phyloP scores from a whole-genome alignment of 768 basidiomycete genomes.

The Termitomyces sp. region DNA sequence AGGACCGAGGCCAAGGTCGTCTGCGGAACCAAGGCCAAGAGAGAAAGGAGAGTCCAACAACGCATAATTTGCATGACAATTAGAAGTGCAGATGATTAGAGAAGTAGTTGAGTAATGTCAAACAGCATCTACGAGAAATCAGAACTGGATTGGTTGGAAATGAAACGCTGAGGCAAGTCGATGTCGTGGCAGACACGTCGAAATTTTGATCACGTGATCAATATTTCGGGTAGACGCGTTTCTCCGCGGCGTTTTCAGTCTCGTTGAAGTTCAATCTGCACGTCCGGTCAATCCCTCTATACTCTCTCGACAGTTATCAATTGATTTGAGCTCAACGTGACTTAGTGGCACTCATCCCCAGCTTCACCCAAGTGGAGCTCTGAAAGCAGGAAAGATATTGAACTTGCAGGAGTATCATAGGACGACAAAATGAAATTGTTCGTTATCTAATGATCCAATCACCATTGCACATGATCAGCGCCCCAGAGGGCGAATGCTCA shows the following conservation, averaged over 20 bases:
- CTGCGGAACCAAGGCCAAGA: conserved; percentile 37
- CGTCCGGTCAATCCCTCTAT: too few species aligned
- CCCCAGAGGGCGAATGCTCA: not conserved
- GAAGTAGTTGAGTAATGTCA: conserved; percentile 16
- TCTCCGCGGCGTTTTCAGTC: not conserved
- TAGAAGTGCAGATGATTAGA: conserved; percentile 18
- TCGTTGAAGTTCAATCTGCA: too few species aligned
- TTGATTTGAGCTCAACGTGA: not conserved
- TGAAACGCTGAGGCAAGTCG: conserved; percentile 1
- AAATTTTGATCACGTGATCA: conserved; percentile 18
- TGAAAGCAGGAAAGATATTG: too few species aligned
- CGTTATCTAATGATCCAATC: too few species aligned
- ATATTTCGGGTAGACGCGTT: not conserved
- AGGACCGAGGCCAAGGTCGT: conserved; percentile 71
- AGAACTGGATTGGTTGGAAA: not conserved
- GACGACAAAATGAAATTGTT: too few species aligned
- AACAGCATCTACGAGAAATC: conserved; percentile 24
- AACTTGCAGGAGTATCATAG: not conserved
- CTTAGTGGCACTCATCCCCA: too few species aligned
- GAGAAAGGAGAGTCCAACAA: conserved; percentile 33
- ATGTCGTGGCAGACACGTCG: conserved; percentile 36
- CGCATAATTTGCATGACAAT: conserved; percentile 35
- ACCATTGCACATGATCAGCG: not conserved
- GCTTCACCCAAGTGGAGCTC: not conserved
- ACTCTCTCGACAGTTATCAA: not conserved